Percentiles rank a stretch among this genome's conserved stretches.
Conservation (phyloP, 2,329 filamentous ascomycete species). For the Ophiostoma fasciatum region DNA sequence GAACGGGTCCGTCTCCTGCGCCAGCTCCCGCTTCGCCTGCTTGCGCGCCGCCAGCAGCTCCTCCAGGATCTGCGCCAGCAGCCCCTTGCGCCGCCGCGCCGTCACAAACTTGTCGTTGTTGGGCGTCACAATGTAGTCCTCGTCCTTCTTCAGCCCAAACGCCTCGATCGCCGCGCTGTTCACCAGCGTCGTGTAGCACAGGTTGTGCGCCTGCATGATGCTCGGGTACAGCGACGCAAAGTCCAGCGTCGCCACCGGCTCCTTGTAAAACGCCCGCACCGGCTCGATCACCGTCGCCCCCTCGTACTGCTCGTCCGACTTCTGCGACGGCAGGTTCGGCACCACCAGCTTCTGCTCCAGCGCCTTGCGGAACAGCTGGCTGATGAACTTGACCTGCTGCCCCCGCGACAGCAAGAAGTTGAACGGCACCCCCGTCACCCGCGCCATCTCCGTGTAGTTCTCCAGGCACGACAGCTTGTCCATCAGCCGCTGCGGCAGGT, state of each 20-base stretch:
- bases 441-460: slow-evolving; percentile 99
- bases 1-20: slow-evolving; percentile 82
- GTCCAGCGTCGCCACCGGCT: slow-evolving; percentile 92
- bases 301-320: slow-evolving; percentile 79
- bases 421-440: slow-evolving; percentile 96
- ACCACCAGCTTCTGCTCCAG: slow-evolving; percentile 88
- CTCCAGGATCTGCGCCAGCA: slow-evolving; percentile 89
- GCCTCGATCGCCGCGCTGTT: slow-evolving; percentile 66
- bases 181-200: slow-evolving; percentile 90
- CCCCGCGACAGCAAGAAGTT: slow-evolving; percentile 84
- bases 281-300: slow-evolving; percentile 97
- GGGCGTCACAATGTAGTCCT: slow-evolving; percentile 92
- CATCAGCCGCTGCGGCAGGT: slow-evolving; percentile 83
- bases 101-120: slow-evolving; percentile 92
- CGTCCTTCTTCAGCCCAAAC: slow-evolving; percentile 64
- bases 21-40: slow-evolving; percentile 80
- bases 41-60: slow-evolving; percentile 87
- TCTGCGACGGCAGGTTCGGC: slow-evolving; percentile 62
- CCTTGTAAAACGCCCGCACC: slow-evolving; percentile 81
- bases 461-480: slow-evolving; percentile 97
- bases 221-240: slow-evolving; percentile 97
- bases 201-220: slow-evolving; percentile 97
- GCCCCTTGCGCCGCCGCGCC: slow-evolving; percentile 72
- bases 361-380: slow-evolving; percentile 90
- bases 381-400: slow-evolving; percentile 96